Base-by-base conservation (phyloP, 495 filamentous ascomycete genomes). In the Bacidia gigantensis region DNA sequence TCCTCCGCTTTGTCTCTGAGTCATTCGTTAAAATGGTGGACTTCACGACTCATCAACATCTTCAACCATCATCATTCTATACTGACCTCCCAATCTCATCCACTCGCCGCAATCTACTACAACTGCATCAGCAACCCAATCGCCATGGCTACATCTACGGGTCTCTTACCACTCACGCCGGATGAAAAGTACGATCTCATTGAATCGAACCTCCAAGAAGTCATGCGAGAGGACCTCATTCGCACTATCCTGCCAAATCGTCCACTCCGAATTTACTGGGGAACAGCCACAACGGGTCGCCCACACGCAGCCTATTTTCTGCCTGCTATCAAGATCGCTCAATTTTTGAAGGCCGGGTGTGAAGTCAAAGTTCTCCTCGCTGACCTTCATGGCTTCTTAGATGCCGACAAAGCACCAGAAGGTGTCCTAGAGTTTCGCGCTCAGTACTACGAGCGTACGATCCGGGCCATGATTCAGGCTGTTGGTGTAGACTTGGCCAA, bases 401-500 rank as follows among this genome's bases (percentile, higher is more conserved):
- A 89, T 68, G 85, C 84, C 67, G 72, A 87, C 53, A 94, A 93
- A 65, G 85, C 86, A 0, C 86, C 83, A 0, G 49, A 42, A 51
- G 49, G 29, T n/a, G 39, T 40, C 11, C 49, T 51, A 24, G 49
- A 76, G 56, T 63, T 71, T 58, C 72, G 80, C 46, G 73, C 78
- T 50, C 66, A 77, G 55, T 82, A 79, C 65, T 84, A 82, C 68
- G 65, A 74, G 45, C 61, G 64, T 42, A 59, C 72, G 62, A 77
- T 81, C 56, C 76, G 69, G 51, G 62, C 72, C 3, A 60, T 80
- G 18, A 66, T 83, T n/a, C 62, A 68, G 46, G 68, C 49, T 40
- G 49, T 51, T 10, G 49, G 49, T 12, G 49, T 51, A 26, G 78
- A 12, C 70, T 23, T 51, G 77, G 78, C 84, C 50, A 82, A 85